These are phyloP conservation scores for Claviceps spartinae DNA, from an alignment of 2,329 filamentous ascomycete species.

Conservation along the genomic window DNA sequence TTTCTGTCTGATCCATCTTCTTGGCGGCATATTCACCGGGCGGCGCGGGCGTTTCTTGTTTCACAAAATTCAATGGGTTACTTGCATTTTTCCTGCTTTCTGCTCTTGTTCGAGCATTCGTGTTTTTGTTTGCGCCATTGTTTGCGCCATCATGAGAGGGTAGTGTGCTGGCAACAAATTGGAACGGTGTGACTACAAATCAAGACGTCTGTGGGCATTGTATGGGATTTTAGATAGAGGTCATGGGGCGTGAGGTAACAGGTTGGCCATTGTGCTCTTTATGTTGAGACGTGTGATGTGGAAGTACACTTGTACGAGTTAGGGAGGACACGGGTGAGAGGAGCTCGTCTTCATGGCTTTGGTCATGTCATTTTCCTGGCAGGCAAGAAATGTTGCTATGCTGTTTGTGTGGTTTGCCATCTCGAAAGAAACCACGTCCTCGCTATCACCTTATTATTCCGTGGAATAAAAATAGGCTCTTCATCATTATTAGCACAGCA, in stretches of 20 bases:
- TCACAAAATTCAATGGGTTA: neutral
- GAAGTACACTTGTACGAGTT: neutral
- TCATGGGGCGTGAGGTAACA: neutral
- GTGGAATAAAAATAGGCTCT: too few species aligned
- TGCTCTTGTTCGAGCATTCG: neutral
- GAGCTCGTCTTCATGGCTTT: neutral
- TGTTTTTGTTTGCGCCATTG: neutral
- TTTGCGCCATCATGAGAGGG: neutral
- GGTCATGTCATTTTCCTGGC: neutral
- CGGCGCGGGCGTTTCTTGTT: slow-evolving; percentile 1
- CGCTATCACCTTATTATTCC: too few species aligned
- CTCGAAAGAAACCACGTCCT: too few species aligned
- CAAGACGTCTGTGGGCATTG: neutral
- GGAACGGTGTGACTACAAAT: neutral
- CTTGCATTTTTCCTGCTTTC: neutral
- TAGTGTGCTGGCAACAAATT: neutral
- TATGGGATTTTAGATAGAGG: neutral
- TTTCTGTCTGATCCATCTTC: neutral
- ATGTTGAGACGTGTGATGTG: neutral
- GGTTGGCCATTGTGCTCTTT: neutral
- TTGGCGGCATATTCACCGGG: slow-evolving; percentile 2
- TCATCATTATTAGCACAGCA: too few species aligned
- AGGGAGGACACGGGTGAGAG: neutral
- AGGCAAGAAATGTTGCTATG: too few species aligned
- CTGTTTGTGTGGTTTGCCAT: too few species aligned